Percentiles rank a stretch among this genome's conserved stretches.
Conservation (phyloP, 352 stramenopile species). For the Peronospora belbahrii region DNA sequence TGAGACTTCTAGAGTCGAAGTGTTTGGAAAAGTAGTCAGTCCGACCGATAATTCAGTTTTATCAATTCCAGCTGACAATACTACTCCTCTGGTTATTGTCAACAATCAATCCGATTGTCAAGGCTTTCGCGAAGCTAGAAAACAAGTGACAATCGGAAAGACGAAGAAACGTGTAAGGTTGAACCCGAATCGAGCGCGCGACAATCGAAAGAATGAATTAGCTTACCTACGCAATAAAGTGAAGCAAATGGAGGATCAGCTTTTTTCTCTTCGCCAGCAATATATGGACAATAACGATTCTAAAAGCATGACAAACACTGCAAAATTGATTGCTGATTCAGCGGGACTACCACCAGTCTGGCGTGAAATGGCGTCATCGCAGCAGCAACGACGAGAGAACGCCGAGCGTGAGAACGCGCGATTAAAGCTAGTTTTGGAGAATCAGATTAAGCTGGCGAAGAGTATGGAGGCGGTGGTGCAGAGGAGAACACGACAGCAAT, state of each 20-base stretch:
- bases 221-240: conserved; percentile 38
- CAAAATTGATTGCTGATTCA: conserved; percentile 9
- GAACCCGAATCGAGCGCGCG: conserved; percentile 32
- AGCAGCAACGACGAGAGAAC: conserved; percentile 28
- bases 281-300: conserved; percentile 19
- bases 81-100: not conserved
- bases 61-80: conserved; percentile 1
- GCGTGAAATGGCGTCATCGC: conserved; percentile 27
- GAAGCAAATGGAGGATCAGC: conserved; percentile 32
- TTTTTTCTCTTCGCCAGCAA: conserved; percentile 23
- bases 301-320: not conserved
- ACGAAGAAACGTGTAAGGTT: conserved; percentile 19
- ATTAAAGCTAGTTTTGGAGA: conserved; percentile 39
- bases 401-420: conserved; percentile 39
- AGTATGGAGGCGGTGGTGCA: conserved; percentile 39
- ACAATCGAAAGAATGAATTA: conserved; percentile 36
- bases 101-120: conserved; percentile 2
- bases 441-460: conserved; percentile 39
- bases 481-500: conserved; percentile 22
- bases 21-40: not conserved
- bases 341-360: conserved; percentile 20
- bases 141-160: conserved; percentile 11
- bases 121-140: not conserved
- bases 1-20: not conserved
- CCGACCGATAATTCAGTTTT: not conserved